Evolutionary conservation across 306 rosid species (phyloP).

Genomic region (Cicer arietinum): DNA sequence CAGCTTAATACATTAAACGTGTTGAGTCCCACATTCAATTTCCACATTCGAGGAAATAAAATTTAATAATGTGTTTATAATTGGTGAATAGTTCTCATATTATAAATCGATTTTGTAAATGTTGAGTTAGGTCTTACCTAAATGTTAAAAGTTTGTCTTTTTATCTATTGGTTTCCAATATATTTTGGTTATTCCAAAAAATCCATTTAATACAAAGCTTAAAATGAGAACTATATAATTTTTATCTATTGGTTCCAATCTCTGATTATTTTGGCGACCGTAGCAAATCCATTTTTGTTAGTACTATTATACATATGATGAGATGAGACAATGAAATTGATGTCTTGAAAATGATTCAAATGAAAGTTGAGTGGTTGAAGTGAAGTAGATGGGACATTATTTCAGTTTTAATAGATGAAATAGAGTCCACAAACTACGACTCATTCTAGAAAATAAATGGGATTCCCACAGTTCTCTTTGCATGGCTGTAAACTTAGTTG

Average conservation of each 20-base stretch:
- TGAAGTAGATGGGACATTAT: not conserved
- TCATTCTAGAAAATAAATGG: constrained; percentile 24
- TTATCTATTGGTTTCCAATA: too few relatives aligned
- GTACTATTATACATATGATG: not conserved
- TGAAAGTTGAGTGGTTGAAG: constrained; percentile 10
- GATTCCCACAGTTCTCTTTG: constrained; percentile 12
- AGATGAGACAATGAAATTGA: not conserved
- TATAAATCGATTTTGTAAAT: too few relatives aligned
- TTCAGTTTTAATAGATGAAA: constrained; percentile 3
- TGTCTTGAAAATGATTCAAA: not conserved
- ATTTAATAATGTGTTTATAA: too few relatives aligned
- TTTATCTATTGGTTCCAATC: not conserved
- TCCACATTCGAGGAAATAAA: too few relatives aligned
- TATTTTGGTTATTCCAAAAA: too few relatives aligned
- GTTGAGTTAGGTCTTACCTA: too few relatives aligned
- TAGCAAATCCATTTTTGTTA: constrained; percentile 2
- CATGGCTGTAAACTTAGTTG: constrained; percentile 26
- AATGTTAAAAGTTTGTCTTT: too few relatives aligned
- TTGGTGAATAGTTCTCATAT: too few relatives aligned
- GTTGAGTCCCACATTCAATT: too few relatives aligned
- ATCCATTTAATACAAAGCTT: not conserved
- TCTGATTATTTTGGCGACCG: not conserved
- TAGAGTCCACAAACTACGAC: constrained; percentile 26
- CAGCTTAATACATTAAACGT: not conserved
- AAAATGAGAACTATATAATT: not conserved